Conservation (phyloP, 208 protist genomes). For the Crithidia expoeki region DNA sequence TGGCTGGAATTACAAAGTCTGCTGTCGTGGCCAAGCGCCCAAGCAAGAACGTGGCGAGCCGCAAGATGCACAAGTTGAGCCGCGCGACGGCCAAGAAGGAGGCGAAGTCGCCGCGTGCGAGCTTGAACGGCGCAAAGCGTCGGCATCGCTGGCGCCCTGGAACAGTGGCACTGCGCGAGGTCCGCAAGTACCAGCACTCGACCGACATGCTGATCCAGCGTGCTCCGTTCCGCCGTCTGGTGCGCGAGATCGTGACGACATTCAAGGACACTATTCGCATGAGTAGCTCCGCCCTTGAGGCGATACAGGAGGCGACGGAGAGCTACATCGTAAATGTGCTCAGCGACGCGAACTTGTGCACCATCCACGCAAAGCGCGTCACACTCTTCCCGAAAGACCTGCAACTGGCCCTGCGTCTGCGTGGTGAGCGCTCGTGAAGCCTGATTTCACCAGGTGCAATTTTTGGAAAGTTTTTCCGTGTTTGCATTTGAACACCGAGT, state of each 20-base stretch:
- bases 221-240: constrained; percentile 99
- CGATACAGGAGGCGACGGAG: constrained; percentile 98
- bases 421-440: constrained; percentile 87
- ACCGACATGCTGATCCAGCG: constrained; percentile 99
- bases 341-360: constrained; percentile 96
- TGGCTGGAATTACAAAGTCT: constrained; percentile 60
- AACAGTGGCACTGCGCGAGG: constrained; percentile 99
- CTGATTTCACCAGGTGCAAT: too few species aligned
- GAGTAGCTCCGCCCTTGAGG: constrained; percentile 69
- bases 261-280: constrained; percentile 91
- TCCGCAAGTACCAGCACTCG: constrained; percentile 98
- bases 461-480: too few species aligned
- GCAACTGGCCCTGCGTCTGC: constrained; percentile 97
- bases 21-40: constrained; percentile 65
- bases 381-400: constrained; percentile 99
- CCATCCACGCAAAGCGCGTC: constrained; percentile 98
- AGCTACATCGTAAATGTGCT: constrained; percentile 94
- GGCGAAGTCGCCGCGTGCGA: constrained; percentile 11
- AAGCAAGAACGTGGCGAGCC: constrained; percentile 77
- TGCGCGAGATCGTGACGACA: constrained; percentile 98
- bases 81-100: constrained; percentile 79
- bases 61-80: constrained; percentile 74
- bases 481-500: background rate
- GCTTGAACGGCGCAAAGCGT: constrained; percentile 92
- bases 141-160: constrained; percentile 98